phyloP scores from a whole-genome alignment of 1,284 basidiomycete genomes.

The Lentinula novae-zelandiae region DNA sequence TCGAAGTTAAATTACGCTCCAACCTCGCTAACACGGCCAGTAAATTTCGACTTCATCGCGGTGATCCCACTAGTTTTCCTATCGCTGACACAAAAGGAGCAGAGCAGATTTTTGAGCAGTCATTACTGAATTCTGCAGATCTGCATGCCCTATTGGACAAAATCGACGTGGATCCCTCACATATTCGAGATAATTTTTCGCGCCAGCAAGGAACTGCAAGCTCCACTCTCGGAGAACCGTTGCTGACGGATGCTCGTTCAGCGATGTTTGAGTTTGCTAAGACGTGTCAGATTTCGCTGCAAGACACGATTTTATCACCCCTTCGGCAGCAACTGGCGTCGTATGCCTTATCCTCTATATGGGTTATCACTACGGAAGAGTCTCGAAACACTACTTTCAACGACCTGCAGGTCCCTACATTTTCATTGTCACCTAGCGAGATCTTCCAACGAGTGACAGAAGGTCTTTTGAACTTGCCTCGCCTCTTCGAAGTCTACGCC shows the following conservation, averaged over 20 bases:
- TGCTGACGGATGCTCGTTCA: constrained; percentile 56
- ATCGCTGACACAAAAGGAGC: constrained; percentile 68
- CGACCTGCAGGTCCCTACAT: constrained; percentile 85
- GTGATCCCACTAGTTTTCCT: constrained; percentile 50
- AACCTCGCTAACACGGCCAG: constrained; percentile 57
- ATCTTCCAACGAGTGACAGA: constrained; percentile 88
- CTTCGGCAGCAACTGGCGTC: constrained; percentile 71
- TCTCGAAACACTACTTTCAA: constrained; percentile 37
- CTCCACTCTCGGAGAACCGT: constrained; percentile 27
- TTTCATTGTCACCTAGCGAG: constrained; percentile 89
- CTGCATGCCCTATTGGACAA: constrained; percentile 63
- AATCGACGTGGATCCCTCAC: constrained; percentile 39
- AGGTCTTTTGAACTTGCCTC: constrained; percentile 87
- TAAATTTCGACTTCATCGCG: constrained; percentile 51
- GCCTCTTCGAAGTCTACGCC: constrained; percentile 92
- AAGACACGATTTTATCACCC: constrained; percentile 82
- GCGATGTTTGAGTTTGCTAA: constrained; percentile 69
- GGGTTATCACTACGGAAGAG: constrained; percentile 55
- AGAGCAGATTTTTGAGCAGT: constrained; percentile 73
- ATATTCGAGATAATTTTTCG: constrained; percentile 14
- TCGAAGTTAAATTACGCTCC: constrained; percentile 66
- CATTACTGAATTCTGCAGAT: constrained; percentile 76
- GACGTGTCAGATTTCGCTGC: constrained; percentile 74
- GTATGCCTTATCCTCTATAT: constrained; percentile 70
- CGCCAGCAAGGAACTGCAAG: constrained; percentile 9